phyloP scores from a whole-genome alignment of 805 yeast genomes.

The Kodamaea kaohsiungensis region DNA sequence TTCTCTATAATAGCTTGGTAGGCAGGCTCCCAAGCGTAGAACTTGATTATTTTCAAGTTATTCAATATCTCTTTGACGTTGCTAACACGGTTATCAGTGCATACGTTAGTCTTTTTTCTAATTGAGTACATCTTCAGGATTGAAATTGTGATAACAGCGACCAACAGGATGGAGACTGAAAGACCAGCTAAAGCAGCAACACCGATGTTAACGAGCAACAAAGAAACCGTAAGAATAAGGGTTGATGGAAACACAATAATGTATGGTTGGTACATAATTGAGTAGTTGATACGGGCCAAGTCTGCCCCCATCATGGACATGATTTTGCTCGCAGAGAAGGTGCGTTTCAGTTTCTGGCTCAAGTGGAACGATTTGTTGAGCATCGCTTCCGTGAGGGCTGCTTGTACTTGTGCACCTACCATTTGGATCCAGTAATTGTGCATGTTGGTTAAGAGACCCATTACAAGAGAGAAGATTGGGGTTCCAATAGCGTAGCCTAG shows the following conservation, averaged over 20 bases:
- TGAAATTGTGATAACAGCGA: conserved; percentile 45
- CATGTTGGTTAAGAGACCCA: conserved; percentile 25
- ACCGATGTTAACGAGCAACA: conserved; percentile 24
- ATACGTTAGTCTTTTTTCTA: conserved; percentile 51
- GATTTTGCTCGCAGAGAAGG: conserved; percentile 22
- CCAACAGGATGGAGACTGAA: conserved; percentile 20
- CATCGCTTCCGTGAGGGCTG: conserved; percentile 23
- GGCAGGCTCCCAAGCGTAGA: conserved; percentile 89
- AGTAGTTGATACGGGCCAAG: conserved; percentile 26
- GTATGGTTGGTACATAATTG: conserved; percentile 27
- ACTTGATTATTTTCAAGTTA: conserved; percentile 80
- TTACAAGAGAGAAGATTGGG: conserved; percentile 25
- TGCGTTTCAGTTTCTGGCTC: conserved; percentile 19
- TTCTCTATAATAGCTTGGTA: conserved; percentile 57
- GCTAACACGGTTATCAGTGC: conserved; percentile 76
- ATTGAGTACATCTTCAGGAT: conserved; percentile 54
- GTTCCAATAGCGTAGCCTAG: conserved; percentile 44
- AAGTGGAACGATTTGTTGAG: conserved; percentile 25
- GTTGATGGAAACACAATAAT: conserved; percentile 24
- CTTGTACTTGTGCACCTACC: conserved; percentile 29
- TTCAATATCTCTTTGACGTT: conserved; percentile 75
- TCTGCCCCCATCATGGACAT: conserved; percentile 31
- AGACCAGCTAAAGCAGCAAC: conserved; percentile 26
- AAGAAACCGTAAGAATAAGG: conserved; percentile 22
- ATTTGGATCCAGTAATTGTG: conserved; percentile 22